A percentile compares a stretch with the other conserved stretches of the same genome.
These are phyloP conservation scores for Sporothrix brasiliensis DNA, from an alignment of 2,329 filamentous ascomycete genomes.

Conservation along the genomic window DNA sequence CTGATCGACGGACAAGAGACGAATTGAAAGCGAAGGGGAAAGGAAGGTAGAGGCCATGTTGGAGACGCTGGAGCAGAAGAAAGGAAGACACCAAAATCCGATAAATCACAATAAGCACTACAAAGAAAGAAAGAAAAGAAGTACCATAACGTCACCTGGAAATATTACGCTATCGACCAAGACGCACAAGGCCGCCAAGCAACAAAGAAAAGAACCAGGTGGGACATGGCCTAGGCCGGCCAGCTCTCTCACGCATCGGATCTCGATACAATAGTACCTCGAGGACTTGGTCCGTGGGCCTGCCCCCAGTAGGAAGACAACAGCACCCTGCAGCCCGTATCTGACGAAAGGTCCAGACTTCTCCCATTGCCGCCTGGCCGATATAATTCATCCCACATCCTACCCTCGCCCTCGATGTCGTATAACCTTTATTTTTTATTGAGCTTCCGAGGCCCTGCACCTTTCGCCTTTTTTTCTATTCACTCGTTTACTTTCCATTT, in stretches of 20 bases:
- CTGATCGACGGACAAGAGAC: neutral
- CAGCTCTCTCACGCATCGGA: conserved; percentile 9
- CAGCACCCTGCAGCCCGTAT: conserved; percentile 4
- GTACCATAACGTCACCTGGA: neutral
- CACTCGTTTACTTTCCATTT: neutral
- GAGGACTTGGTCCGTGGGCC: neutral
- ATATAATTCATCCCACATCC: conserved; percentile 14
- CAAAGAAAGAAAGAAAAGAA: conserved; percentile 13
- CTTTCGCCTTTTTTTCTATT: neutral
- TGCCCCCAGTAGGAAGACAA: neutral
- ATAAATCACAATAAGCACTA: neutral
- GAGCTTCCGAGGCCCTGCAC: neutral
- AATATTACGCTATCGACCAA: conserved; percentile 6
- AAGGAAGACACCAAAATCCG: neutral
- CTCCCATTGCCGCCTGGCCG: conserved; percentile 1
- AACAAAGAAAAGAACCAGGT: conserved; percentile 5
- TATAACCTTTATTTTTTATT: conserved; percentile 15
- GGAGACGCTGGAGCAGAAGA: neutral
- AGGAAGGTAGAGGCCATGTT: too few relatives aligned
- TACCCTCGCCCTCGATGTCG: neutral
- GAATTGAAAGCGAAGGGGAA: neutral
- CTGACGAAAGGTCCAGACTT: conserved; percentile 3
- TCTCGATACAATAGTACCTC: conserved; percentile 3
- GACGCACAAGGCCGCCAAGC: conserved; percentile 6
- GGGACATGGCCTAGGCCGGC: neutral